A percentile compares a stretch with the other conserved stretches of the same genome.
phyloP scores from a whole-genome alignment of 495 filamentous ascomycete genomes.

The Penicillium nucicola region DNA sequence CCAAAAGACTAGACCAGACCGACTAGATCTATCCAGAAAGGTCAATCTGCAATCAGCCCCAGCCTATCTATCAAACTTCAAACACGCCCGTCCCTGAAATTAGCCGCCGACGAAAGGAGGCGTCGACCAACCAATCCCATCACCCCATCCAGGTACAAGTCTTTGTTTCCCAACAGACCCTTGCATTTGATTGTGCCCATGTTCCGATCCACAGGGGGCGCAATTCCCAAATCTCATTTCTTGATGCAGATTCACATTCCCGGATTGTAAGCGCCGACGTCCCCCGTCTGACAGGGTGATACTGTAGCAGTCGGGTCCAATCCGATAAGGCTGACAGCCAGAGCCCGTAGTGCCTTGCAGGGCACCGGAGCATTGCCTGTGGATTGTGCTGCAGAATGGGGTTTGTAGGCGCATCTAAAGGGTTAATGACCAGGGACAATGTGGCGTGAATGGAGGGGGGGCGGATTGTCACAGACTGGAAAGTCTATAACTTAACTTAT shows the following conservation, averaged over 20 bases:
- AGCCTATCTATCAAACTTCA: background rate
- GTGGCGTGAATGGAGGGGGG: background rate
- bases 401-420: background rate
- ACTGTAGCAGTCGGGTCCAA: constrained; percentile 2
- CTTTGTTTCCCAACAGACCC: background rate
- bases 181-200: background rate
- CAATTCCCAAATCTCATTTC: no score
- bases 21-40: no score
- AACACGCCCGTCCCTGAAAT: background rate
- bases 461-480: background rate
- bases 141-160: background rate
- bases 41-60: no score
- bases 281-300: constrained; percentile 9
- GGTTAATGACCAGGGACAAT: background rate
- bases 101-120: constrained; percentile 1
- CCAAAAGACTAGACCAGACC: no score
- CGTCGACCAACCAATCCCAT: constrained; percentile 1
- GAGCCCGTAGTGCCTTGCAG: no score
- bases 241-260: background rate
- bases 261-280: background rate
- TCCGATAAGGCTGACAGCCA: no score
- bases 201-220: no score
- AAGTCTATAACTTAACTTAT: background rate
- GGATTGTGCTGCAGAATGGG: no score
- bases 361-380: no score